Base-by-base conservation (phyloP, 257 asterid genomes). In the Agastache rugosa region DNA sequence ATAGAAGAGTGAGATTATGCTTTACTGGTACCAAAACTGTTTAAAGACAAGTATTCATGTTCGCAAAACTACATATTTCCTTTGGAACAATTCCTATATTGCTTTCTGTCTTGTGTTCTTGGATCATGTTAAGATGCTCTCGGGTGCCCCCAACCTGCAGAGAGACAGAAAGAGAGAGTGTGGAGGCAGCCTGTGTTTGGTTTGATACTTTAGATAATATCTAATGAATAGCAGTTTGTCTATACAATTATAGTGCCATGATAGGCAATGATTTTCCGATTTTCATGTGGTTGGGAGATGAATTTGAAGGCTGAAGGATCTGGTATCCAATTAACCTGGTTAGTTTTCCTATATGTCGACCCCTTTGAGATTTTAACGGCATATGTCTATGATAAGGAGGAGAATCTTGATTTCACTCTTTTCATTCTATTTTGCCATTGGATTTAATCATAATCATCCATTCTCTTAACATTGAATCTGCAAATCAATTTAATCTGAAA, bases 381-480 rank as follows among this genome's bases (percentile, higher is more conserved):
- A 45, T 4, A 1, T 48, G 39, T 42, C 27, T 17, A 10, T 61
- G 42, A 67, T 16, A 16, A 62, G 25, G 34, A 12, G 76, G 78
- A 74, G 59, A 63, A 64, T 51, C 45, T 29, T 17, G 39, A 63
- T 20, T 44, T 17, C 35, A 20, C 6, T 12, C 7, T 12, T 37
- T 50, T 62, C 41, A 45, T 27, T 67, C 34, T 56, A 39, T 59
- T 27, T 29, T 2, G 14, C 51, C 19, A 23, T 4, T 14, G 59
- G 41, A 41, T 65, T 34, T 53, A 19, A 11, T 71, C 62, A 19
- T 20, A 12, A 56, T 15, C 50, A 0, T n/a, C n/a, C n/a, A 14
- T 10, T 22, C 72, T 35, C 68, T 73, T 20, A 17, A 25, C 48
- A 29, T 69, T 31, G 74, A 11, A 50, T 67, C 12, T 67, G 41